Base-by-base conservation (phyloP, 331 rosid genomes). In the Rhamnella rubrinervis region DNA sequence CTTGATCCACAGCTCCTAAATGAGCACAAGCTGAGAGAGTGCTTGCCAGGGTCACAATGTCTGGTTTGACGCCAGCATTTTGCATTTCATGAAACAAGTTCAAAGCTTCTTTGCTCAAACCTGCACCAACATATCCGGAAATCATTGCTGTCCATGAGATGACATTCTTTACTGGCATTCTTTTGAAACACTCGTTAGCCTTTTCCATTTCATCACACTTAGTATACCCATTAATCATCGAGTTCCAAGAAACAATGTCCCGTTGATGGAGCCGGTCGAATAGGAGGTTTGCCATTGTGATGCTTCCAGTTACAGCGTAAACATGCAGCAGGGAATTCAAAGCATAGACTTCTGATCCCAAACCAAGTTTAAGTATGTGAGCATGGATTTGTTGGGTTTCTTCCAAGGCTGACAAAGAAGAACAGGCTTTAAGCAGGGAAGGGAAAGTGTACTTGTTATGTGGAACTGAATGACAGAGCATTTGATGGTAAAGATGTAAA, bases 81-180 rank as follows among this genome's bases (percentile, higher is more conserved):
- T 78, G 82, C 75, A 67, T 78, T 37, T 40, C 65, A 19, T 44
- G 53, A 62, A 78, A 78, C 39, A 72, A 51, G 51, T 68, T 62
- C 67, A 78, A 67, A 62, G 82, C 78, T 67, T 67, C 78, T 23
- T 47, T 70, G 40, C 59, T 64, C 66, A 70, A 59, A 11, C 75
- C 82, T 38, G 14, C 78, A 61, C 60, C 68, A 41, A 70, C 66
- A 55, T 67, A 78, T 3, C 75, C 82, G 13, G 58, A 74, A 72
- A 78, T 78, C 82, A 78, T 72, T 8, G 71, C 58, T 44, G 76
- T 78, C 82, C 78, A 78, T 49, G 78, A 67, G 2, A 78, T 19
- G 19, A 41, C 59, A 39, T 68, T 67, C 39, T 71, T 78, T 1
- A 41, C 49, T 15, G 68, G 75, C 78, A 68, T 78, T 57, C 25